Base-by-base conservation (phyloP, 441 rosid species). In the Populus trichocarpa region DNA sequence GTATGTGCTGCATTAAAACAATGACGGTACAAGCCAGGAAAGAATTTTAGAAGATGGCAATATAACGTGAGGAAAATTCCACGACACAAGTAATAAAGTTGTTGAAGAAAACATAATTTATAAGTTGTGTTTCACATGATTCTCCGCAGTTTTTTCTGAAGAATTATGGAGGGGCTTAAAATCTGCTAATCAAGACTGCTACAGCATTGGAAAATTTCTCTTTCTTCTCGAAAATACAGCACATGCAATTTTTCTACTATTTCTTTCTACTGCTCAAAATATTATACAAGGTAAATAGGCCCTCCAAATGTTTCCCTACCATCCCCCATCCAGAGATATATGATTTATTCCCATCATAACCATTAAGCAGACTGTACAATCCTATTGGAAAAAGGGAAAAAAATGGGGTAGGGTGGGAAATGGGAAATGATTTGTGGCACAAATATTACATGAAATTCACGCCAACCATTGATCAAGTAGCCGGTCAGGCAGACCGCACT, bases 1-100 rank as follows among this genome's bases (percentile, higher is more conserved):
- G 90, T 71, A 97, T 69, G 87, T 75, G 86, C 99, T 97, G 97
- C 90, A 85, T 79, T 84, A 16, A 81, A 64, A 50, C 38, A 72
- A 16, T 18, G 4, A 33, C 9, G 8, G 50, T 69, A 38, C 67
- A 70, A 1, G 65, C 1, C 6, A 23, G 18, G 25, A 25, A 69
- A 59, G 9, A 61, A 8, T 10, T 8, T 42, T 22, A 72, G 18
- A 46, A 13, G 7, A 2, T 18, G 53, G 0, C 13, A 35, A 11
- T 70, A 80, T 25, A 20, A 78, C 65, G 13, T 22, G 65, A 18
- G 26, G 53, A 64, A 13, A 59, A 57, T 65, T 23, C 75, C 33
- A 65, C 1, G 1, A 30, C 32, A 4, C 68, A 23, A 25, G 18
- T 1, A 65, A 23, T 65, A 65, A 65, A 12, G 3, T 7, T 18